These are phyloP conservation scores for Trichosporon faecale DNA, from an alignment of 1,284 basidiomycete genomes.

Conservation along the genomic window DNA sequence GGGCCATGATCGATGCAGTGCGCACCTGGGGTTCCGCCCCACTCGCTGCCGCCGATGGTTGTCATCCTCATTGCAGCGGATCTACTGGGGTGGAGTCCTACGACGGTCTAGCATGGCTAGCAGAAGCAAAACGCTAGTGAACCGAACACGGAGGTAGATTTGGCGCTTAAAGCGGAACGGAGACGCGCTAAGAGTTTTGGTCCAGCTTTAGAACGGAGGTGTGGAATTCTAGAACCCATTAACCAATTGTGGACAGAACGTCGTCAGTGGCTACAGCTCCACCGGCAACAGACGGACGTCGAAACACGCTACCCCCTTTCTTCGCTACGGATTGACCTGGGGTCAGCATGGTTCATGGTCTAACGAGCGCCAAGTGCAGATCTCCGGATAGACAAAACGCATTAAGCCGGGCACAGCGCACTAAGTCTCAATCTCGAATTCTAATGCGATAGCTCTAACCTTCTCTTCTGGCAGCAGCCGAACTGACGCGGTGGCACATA, in stretches of 20 bases:
- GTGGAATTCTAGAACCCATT: background rate
- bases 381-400: background rate
- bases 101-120: background rate
- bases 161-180: background rate
- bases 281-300: background rate
- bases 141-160: background rate
- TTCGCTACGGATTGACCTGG: background rate
- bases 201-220: background rate
- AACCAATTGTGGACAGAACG: background rate
- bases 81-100: background rate
- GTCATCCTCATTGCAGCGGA: background rate
- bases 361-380: background rate
- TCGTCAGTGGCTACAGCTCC: background rate
- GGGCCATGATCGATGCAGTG: background rate
- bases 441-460: background rate
- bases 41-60: background rate
- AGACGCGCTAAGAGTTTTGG: background rate
- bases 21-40: background rate
- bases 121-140: background rate
- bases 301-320: background rate
- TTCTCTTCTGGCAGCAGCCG: background rate
- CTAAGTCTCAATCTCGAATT: background rate
- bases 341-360: background rate
- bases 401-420: background rate
- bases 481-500: background rate